Percentiles rank a stretch among this genome's conserved stretches.
Evolutionary conservation across 2,329 filamentous ascomycete genomes (phyloP).

Genomic region (Fusarium sp.): DNA sequence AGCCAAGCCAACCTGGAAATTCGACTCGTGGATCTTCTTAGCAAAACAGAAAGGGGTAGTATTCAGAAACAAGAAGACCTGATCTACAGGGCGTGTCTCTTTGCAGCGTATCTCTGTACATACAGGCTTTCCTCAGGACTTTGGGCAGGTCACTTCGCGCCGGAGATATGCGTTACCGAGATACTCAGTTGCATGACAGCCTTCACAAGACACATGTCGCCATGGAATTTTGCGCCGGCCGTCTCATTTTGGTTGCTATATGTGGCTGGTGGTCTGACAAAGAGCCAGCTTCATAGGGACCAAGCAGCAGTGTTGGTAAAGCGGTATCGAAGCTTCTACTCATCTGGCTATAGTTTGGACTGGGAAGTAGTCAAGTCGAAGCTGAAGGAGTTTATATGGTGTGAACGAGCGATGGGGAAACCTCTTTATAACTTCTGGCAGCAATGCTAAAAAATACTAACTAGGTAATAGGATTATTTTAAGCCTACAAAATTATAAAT

Average conservation of each 20-base stretch:
- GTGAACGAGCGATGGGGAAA: not conserved
- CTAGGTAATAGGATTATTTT: no score
- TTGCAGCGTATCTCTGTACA: conserved; percentile 20
- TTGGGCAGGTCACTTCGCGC: conserved; percentile 2
- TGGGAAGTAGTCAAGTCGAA: conserved; percentile 1
- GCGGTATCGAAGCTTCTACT: conserved; percentile 10
- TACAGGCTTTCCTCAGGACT: conserved; percentile 13
- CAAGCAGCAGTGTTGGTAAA: not conserved
- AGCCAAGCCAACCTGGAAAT: conserved; percentile 13
- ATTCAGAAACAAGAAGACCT: not conserved
- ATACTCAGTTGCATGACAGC: not conserved
- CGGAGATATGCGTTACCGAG: not conserved
- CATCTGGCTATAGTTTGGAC: not conserved
- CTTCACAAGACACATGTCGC: conserved; percentile 2
- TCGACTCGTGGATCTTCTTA: conserved; percentile 13
- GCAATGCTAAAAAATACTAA: not conserved
- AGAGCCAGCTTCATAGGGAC: fast-evolving
- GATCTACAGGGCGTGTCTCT: conserved; percentile 14
- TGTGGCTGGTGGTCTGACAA: conserved; percentile 6
- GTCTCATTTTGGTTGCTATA: conserved; percentile 6
- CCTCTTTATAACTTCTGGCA: not conserved
- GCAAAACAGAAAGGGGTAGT: not conserved
- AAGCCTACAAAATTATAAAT: no score
- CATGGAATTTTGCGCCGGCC: not conserved
- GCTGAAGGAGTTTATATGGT: conserved; percentile 8